A percentile compares a stretch with the other conserved stretches of the same genome.
These are phyloP conservation scores for Thuidium tamariscinum DNA, from an alignment of 225 moss, liverwort and hornwort genomes.

Conservation along the genomic window DNA sequence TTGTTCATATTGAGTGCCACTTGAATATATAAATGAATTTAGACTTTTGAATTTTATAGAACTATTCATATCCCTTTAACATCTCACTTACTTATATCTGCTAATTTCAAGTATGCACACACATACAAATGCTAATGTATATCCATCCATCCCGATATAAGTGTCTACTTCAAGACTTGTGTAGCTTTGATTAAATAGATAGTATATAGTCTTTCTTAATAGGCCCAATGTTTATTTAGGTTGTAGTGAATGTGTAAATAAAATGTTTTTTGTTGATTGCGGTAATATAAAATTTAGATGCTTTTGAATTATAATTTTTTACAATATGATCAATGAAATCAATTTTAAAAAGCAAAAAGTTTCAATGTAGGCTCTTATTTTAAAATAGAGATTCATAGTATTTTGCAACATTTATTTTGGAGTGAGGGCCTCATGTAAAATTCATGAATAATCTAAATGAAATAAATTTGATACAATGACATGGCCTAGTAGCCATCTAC, in stretches of 20 bases:
- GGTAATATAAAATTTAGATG: too few species aligned
- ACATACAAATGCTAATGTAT: neutral
- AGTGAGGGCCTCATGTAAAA: neutral
- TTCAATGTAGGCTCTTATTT: neutral
- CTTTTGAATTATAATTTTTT: neutral
- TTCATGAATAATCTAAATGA: neutral
- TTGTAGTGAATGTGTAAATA: neutral
- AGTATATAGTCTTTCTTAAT: fast-evolving
- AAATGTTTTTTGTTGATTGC: neutral
- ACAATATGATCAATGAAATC: neutral
- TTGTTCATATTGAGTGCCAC: neutral
- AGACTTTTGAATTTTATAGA: neutral
- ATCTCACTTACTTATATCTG: neutral
- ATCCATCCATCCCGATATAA: fast-evolving
- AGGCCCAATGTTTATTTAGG: neutral
- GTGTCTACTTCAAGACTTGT: neutral
- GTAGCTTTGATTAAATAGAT: neutral
- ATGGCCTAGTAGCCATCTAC: neutral
- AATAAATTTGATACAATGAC: neutral
- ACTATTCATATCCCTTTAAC: neutral
- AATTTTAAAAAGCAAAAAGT: neutral
- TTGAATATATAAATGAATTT: neutral
- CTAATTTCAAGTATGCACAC: too few species aligned
- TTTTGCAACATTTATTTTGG: neutral
- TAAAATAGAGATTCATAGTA: too few species aligned